Percentiles rank a stretch among this genome's conserved stretches.
These are phyloP conservation scores for Tremella yokohamensis DNA, from an alignment of 768 basidiomycete genomes.

Conservation along the genomic window DNA sequence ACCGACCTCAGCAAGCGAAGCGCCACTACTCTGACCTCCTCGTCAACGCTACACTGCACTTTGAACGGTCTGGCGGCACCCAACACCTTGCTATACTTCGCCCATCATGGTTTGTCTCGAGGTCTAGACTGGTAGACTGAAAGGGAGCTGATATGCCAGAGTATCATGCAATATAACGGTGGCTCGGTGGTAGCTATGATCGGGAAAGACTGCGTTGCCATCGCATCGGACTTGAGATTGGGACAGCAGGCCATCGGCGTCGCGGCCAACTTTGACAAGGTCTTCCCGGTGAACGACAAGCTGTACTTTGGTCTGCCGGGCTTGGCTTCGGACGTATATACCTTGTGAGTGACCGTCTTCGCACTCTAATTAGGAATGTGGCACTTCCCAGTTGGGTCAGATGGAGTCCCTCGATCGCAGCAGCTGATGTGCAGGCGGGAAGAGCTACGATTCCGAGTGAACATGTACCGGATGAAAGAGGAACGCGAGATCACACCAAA, in stretches of 20 bases:
- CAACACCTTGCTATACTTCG: background rate
- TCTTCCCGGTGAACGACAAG: constrained; percentile 89
- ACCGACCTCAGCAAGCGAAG: no score
- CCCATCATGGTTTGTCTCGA: constrained; percentile 32
- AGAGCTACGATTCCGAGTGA: constrained; percentile 85
- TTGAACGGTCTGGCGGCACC: no score
- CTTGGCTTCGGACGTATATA: constrained; percentile 86
- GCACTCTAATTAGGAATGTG: no score
- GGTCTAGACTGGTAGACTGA: constrained; percentile 3
- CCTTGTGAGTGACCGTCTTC: constrained; percentile 70
- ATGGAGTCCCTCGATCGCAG: background rate
- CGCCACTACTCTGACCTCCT: no score
- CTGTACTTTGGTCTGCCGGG: constrained; percentile 89
- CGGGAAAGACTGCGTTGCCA: constrained; percentile 97
- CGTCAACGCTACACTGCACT: no score
- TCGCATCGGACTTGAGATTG: constrained; percentile 88
- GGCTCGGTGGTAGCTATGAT: constrained; percentile 99
- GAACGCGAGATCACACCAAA: constrained; percentile 94
- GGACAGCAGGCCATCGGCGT: constrained; percentile 83
- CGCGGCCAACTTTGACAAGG: constrained; percentile 92
- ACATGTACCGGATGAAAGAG: constrained; percentile 99
- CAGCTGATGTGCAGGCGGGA: constrained; percentile 62
- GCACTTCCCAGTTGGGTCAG: no score
- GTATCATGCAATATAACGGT: constrained; percentile 89
- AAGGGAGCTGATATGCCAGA: constrained; percentile 54